Conservation (phyloP, 2,329 filamentous ascomycete species). For the Aspergillus fumigatus region DNA sequence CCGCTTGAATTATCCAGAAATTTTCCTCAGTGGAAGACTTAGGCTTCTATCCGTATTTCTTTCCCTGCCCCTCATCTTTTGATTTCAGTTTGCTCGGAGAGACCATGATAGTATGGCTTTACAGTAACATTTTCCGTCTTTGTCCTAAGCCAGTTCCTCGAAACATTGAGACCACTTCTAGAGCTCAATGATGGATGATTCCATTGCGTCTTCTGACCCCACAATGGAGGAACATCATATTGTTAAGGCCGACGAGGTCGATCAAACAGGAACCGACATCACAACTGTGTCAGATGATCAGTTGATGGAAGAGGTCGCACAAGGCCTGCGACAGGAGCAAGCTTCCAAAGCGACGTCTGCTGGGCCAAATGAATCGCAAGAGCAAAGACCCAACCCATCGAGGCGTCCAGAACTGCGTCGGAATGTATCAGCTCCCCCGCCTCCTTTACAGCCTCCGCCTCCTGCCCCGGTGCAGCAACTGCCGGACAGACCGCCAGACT, state of each 20-base stretch:
- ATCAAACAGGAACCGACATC: conserved; percentile 46
- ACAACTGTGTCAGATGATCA: conserved; percentile 41
- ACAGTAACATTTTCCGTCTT: background rate
- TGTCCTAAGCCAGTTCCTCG: background rate
- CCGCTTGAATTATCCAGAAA: background rate
- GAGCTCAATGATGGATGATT: conserved; percentile 23
- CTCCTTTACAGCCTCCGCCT: conserved; percentile 43
- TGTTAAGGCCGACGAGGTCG: conserved; percentile 48
- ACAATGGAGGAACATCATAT: conserved; percentile 36
- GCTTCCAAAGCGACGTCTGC: conserved; percentile 15
- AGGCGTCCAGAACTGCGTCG: conserved; percentile 35
- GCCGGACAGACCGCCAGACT: conserved; percentile 52
- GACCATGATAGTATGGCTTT: background rate
- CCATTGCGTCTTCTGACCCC: conserved; percentile 17
- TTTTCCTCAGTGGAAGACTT: background rate
- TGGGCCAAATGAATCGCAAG: conserved; percentile 6
- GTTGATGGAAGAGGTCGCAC: conserved; percentile 38
- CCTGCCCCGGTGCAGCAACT: conserved; percentile 41
- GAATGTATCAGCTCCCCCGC: conserved; percentile 37
- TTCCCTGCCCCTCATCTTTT: background rate
- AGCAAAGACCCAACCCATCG: conserved; percentile 14
- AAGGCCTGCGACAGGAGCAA: conserved; percentile 35
- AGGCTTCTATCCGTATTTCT: background rate
- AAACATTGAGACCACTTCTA: background rate
- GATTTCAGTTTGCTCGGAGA: background rate